Base-by-base conservation (phyloP, 306 rosid species). In the Carpinus fangiana region DNA sequence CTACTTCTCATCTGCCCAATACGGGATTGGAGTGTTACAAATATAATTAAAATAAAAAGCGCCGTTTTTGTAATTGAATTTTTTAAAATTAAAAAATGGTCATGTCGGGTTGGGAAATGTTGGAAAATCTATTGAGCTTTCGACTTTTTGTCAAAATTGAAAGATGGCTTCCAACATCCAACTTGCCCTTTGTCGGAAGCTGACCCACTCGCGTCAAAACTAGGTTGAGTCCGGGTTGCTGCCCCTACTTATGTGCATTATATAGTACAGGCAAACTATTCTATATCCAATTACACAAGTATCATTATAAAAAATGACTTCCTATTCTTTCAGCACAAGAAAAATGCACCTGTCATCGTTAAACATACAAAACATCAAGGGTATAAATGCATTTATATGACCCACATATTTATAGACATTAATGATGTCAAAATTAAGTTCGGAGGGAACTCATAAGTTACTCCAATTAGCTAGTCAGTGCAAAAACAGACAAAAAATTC, bases 291-390 rank as follows among this genome's bases (percentile, higher is more conserved):
- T 1, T 47, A 47, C 12, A 20, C 64, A 57, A 20, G 64, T 23
- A 4, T 57, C 26, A 3, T 57, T 57, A 7, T 57, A 26, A 57
- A 23, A 59, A 23, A 11, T 21, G 36, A 59, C 65, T 59, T 59
- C 1, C 36, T 10, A 21, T 28, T 11, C 17, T 59, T 12, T 11
- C 28, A 59, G 34, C 12, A 59, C 65, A 59, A 11, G 65, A 26
- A 59, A 59, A 23, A 23, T 59, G 17, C 36, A 59, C 12, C 12
- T 3, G 14, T 59, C 16, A 23, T 3, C 1, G 65, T 8, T 23
- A 59, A 59, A 23, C 65, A 59, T 21, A 59, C n/a, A 16, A 59
- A 59, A 59, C 36, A 59, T 59, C 36, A 59, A 59, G 65, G 65
- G 13, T 4, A 21, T 59, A 28, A 57, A 4, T 59, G 38, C 65